phyloP scores from a whole-genome alignment of 352 stramenopile genomes.

The Phytophthora crassamura region DNA sequence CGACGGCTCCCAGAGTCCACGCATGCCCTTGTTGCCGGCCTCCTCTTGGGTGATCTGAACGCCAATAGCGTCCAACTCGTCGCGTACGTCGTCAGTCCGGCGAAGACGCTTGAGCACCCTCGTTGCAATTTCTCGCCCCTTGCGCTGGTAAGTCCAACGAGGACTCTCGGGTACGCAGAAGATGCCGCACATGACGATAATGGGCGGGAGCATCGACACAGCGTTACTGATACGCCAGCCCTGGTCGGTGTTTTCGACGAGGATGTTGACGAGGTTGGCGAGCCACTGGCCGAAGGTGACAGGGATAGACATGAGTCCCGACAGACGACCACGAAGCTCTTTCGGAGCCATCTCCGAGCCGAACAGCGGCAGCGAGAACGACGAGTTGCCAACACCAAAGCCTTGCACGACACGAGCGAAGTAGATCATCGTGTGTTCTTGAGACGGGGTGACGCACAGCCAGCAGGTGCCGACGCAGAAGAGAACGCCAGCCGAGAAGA shows the following conservation, averaged over 20 bases:
- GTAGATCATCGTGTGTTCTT: constrained; percentile 32
- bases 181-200: constrained; percentile 53
- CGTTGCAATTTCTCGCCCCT: constrained; percentile 33
- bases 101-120: constrained; percentile 39
- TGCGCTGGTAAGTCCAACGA: constrained; percentile 39
- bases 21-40: constrained; percentile 29
- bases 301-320: constrained; percentile 38
- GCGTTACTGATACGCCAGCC: constrained; percentile 50
- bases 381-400: constrained; percentile 44
- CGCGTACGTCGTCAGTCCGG: constrained; percentile 29
- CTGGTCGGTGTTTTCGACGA: constrained; percentile 28
- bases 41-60: constrained; percentile 43
- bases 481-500: constrained; percentile 43
- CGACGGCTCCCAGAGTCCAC: constrained; percentile 37
- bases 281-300: constrained; percentile 42
- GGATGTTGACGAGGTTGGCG: constrained; percentile 44
- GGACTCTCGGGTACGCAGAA: constrained; percentile 44
- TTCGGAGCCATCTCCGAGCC: constrained; percentile 52
- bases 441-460: constrained; percentile 30
- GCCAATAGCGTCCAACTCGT: constrained; percentile 49
- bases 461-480: constrained; percentile 45
- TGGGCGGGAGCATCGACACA: constrained; percentile 36
- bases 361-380: constrained; percentile 44
- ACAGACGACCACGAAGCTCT: constrained; percentile 43
- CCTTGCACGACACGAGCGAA: constrained; percentile 45